phyloP scores from a whole-genome alignment of 352 stramenopile species.

The Phytophthora meadii region DNA sequence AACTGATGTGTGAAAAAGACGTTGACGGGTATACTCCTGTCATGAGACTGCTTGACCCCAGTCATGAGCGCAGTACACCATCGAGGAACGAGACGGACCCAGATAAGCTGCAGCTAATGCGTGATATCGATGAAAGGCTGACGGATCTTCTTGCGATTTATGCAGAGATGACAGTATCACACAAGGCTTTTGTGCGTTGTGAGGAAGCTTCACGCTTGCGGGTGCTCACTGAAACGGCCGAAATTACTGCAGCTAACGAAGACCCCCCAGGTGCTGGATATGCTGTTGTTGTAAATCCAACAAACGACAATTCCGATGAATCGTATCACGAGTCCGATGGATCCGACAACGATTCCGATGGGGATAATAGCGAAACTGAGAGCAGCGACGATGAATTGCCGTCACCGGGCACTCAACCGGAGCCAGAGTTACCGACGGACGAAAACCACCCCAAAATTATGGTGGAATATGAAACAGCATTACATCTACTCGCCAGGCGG shows the following conservation, averaged over 20 bases:
- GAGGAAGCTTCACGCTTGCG: slow-evolving; percentile 30
- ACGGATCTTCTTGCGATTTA: slow-evolving; percentile 60
- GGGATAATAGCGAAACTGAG: slow-evolving; percentile 14
- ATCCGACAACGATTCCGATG: slow-evolving; percentile 10
- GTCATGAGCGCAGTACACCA: slow-evolving; percentile 20
- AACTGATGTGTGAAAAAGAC: slow-evolving; percentile 63
- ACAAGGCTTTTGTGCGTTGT: slow-evolving; percentile 47
- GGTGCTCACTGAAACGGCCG: slow-evolving; percentile 2
- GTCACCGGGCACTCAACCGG: neutral
- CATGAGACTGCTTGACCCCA: slow-evolving; percentile 50
- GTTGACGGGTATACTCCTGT: slow-evolving; percentile 56
- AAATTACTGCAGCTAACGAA: slow-evolving; percentile 8
- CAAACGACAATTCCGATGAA: neutral
- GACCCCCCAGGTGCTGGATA: neutral
- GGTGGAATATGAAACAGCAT: slow-evolving; percentile 53
- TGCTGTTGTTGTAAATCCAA: neutral
- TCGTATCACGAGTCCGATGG: slow-evolving; percentile 6
- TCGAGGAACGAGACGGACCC: slow-evolving; percentile 38
- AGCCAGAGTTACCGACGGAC: neutral
- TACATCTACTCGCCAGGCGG: slow-evolving; percentile 60
- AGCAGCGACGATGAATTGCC: slow-evolving; percentile 11
- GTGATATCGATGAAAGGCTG: slow-evolving; percentile 49
- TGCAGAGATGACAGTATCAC: slow-evolving; percentile 45
- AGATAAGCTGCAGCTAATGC: slow-evolving; percentile 46
- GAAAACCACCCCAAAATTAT: slow-evolving; percentile 30